Conservation (phyloP, 2,329 filamentous ascomycete species). For the Pseudophaeomoniella oleicola region DNA sequence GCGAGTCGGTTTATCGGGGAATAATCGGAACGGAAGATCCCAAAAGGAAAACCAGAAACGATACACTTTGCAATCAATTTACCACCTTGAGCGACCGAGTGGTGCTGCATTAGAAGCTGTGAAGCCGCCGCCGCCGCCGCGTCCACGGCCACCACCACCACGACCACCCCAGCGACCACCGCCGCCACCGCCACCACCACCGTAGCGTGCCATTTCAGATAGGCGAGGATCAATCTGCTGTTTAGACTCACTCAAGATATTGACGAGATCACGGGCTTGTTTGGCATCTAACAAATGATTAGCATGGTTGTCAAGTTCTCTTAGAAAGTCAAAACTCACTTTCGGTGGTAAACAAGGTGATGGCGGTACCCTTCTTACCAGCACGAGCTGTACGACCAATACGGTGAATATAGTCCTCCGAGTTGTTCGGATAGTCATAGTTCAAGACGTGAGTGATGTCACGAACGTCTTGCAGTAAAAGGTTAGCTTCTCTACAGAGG, state of each 20-base stretch:
- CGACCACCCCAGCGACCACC: slow-evolving; percentile 53
- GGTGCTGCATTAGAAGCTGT: slow-evolving; percentile 45
- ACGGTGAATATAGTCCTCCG: slow-evolving; percentile 55
- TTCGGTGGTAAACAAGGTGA: slow-evolving; percentile 98
- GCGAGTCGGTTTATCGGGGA: not conserved
- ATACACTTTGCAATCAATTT: too few relatives aligned
- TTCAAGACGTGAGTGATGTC: slow-evolving; percentile 99
- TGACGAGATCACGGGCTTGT: slow-evolving; percentile 91
- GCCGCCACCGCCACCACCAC: slow-evolving; percentile 66
- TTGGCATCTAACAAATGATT: slow-evolving; percentile 51
- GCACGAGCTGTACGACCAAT: slow-evolving; percentile 56
- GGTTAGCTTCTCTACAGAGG: slow-evolving; percentile 59
- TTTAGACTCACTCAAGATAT: slow-evolving; percentile 88
- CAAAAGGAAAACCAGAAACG: not conserved
- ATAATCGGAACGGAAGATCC: slow-evolving; percentile 2
- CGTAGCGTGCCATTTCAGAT: slow-evolving; percentile 87
- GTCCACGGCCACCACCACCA: slow-evolving; percentile 45
- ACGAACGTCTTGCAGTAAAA: slow-evolving; percentile 83
- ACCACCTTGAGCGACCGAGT: slow-evolving; percentile 43
- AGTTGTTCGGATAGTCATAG: slow-evolving; percentile 98
- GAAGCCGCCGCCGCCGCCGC: slow-evolving; percentile 33
- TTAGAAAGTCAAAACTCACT: slow-evolving; percentile 51
- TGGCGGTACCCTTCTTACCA: slow-evolving; percentile 87
- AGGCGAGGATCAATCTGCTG: slow-evolving; percentile 95
- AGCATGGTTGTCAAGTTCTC: slow-evolving; percentile 6